These are phyloP conservation scores for Ceratocystis lukuohia DNA, from an alignment of 2,329 filamentous ascomycete species.

Conservation along the genomic window DNA sequence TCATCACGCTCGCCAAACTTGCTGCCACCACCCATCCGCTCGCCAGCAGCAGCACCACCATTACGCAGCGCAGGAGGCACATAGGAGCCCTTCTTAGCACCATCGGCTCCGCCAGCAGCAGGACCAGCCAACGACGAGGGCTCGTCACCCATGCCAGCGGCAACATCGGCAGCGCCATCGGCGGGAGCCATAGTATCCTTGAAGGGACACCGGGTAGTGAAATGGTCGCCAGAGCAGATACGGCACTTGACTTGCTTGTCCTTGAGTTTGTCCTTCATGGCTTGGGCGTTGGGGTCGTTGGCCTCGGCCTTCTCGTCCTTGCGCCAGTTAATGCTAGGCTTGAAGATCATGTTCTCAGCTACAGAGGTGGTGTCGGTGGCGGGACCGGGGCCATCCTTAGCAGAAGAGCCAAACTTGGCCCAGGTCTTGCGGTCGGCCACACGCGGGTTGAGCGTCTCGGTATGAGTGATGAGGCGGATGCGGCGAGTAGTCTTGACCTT, in stretches of 20 bases:
- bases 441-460: slow-evolving; percentile 88
- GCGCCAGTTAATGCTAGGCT: slow-evolving; percentile 87
- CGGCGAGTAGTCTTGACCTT: slow-evolving; percentile 96
- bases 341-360: slow-evolving; percentile 97
- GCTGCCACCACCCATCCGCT: slow-evolving; percentile 59
- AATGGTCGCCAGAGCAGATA: slow-evolving; percentile 98
- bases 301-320: slow-evolving; percentile 72
- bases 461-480: slow-evolving; percentile 81
- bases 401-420: slow-evolving; percentile 83
- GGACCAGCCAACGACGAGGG: slow-evolving; percentile 23
- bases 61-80: slow-evolving; percentile 88
- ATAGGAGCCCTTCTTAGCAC: slow-evolving; percentile 66
- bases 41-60: slow-evolving; percentile 49
- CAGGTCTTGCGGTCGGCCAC: slow-evolving; percentile 90
- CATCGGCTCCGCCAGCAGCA: slow-evolving; percentile 40
- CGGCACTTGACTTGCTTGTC: slow-evolving; percentile 99
- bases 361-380: slow-evolving; percentile 82
- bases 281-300: slow-evolving; percentile 58
- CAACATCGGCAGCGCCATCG: slow-evolving; percentile 43
- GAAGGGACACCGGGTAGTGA: slow-evolving; percentile 97
- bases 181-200: slow-evolving; percentile 98
- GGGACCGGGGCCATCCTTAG: slow-evolving; percentile 71
- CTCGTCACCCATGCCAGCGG: slow-evolving; percentile 42
- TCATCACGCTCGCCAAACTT: slow-evolving; percentile 93
- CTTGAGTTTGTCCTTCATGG: slow-evolving; percentile 72